Evolutionary conservation across 2,329 filamentous ascomycete genomes (phyloP).

Genomic region (Rasamsonia emersonii): DNA sequence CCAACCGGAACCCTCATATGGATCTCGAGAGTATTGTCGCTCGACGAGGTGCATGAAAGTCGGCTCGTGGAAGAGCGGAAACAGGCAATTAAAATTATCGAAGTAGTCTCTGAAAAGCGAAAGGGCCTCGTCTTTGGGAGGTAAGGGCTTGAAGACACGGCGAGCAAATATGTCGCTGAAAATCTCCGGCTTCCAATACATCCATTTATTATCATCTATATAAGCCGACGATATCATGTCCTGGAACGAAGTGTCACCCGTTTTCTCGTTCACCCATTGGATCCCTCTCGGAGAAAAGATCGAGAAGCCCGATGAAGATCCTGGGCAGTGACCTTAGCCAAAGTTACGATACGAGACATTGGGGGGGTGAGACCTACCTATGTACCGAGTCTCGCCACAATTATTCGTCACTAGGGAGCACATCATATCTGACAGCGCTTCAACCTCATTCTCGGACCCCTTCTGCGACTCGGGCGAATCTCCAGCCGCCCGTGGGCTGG

Average conservation of each 20-base stretch:
- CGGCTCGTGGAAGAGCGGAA: conserved; percentile 92
- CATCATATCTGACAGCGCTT: conserved; percentile 95
- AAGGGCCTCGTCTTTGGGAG: conserved; percentile 76
- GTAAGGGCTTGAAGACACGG: conserved; percentile 72
- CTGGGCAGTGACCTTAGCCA: conserved; percentile 36
- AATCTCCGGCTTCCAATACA: conserved; percentile 96
- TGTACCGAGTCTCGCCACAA: conserved; percentile 88
- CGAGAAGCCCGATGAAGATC: conserved; percentile 93
- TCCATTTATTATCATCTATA: conserved; percentile 90
- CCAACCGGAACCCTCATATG: conserved; percentile 93
- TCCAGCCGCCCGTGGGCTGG: conserved; percentile 43
- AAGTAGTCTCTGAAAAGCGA: conserved; percentile 91
- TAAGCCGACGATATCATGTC: conserved; percentile 89
- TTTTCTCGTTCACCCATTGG: conserved; percentile 97
- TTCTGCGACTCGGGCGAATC: conserved; percentile 47
- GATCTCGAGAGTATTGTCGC: conserved; percentile 83
- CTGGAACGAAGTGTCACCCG: conserved; percentile 89
- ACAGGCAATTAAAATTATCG: conserved; percentile 98
- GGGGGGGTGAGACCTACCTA: conserved; percentile 52
- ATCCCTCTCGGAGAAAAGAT: conserved; percentile 98
- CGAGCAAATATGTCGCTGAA: conserved; percentile 87
- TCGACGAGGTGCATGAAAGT: conserved; percentile 98
- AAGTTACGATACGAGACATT: conserved; percentile 10
- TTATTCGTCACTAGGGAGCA: conserved; percentile 94
- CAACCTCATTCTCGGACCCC: conserved; percentile 61